Base-by-base conservation (phyloP, 306 rosid species). In the Canavalia gladiata region DNA sequence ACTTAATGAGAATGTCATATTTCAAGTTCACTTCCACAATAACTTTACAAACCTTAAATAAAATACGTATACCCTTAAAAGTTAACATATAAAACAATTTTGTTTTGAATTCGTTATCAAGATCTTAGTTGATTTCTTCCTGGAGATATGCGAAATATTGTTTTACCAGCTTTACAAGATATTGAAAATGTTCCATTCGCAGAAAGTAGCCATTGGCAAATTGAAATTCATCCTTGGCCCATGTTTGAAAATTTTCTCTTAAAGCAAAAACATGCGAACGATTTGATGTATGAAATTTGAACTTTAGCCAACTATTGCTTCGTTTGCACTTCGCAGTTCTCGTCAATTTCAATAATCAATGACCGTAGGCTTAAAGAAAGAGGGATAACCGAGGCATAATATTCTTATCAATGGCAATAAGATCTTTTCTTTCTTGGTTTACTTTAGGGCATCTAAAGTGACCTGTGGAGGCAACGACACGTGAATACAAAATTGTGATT, bases 281-380 rank as follows among this genome's bases (percentile, higher is more conserved):
- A 66, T 42, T 72, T 72, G 84, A 63, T 81, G 79, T 60, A 51
- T 80, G 63, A 71, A 47, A 33, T 37, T 39, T 60, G 43, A 70
- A 28, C 30, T 49, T 47, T 31, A 8, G 59, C 82, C 28, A 42
- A 30, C 54, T 50, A 37, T 68, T 79, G 62, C 51, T 56, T n/a
- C n/a, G 18, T 45, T 56, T 51, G 77, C 78, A 46, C 54, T 59
- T 79, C 0, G 78, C 69, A 34, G 72, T 60, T 80, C 3, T 59
- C 28, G 31, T 71, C 72, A 71, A 37, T 58, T 34, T 58, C 83
- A 70, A 46, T 59, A 10, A 35, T 56, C 68, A 69, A 79, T 56
- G 25, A 49, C 51, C 54, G 31, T 63, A 50, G 5, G 67, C 63
- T 33, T 43, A n/a, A 57, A 58, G 13, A 34, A 13, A 12, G 68